Evolutionary conservation across 75 land plant species (phyloP).

Genomic region (Picea sitchensis): DNA sequence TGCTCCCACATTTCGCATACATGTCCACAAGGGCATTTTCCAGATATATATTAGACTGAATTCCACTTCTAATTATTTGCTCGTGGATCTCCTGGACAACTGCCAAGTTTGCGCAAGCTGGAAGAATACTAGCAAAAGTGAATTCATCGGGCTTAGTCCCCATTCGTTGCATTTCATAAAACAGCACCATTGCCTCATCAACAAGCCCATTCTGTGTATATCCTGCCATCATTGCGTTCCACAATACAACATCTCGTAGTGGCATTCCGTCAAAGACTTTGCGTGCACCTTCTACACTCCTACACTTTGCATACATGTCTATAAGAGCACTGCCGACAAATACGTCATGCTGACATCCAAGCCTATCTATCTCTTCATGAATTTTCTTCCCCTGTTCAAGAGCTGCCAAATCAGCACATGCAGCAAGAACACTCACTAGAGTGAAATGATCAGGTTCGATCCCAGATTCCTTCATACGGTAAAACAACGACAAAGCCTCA

Average conservation of each 20-base stretch:
- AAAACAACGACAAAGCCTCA: constrained; percentile 45
- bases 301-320: constrained; percentile 64
- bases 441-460: constrained; percentile 49
- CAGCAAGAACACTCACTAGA: constrained; percentile 39
- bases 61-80: constrained; percentile 9
- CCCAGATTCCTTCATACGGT: constrained; percentile 50
- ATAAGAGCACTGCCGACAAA: constrained; percentile 45
- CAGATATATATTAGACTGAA: constrained; percentile 16
- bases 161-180: constrained; percentile 34
- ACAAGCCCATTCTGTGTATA: constrained; percentile 57
- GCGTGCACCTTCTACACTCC: constrained; percentile 45
- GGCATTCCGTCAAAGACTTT: constrained; percentile 33
- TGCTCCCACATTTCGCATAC: constrained; percentile 52
- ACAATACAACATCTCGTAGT: constrained; percentile 27
- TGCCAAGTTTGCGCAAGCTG: constrained; percentile 39
- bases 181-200: constrained; percentile 37
- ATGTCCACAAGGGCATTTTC: constrained; percentile 39
- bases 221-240: constrained; percentile 63
- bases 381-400: constrained; percentile 55
- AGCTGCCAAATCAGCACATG: constrained; percentile 50
- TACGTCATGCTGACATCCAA: constrained; percentile 23
- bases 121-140: constrained; percentile 43
- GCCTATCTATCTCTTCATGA: constrained; percentile 42
- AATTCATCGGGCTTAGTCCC: constrained; percentile 40
- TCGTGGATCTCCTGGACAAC: constrained; percentile 29